Evolutionary conservation across 768 basidiomycete genomes (phyloP).

Genomic region (Boletus coccyginus): DNA sequence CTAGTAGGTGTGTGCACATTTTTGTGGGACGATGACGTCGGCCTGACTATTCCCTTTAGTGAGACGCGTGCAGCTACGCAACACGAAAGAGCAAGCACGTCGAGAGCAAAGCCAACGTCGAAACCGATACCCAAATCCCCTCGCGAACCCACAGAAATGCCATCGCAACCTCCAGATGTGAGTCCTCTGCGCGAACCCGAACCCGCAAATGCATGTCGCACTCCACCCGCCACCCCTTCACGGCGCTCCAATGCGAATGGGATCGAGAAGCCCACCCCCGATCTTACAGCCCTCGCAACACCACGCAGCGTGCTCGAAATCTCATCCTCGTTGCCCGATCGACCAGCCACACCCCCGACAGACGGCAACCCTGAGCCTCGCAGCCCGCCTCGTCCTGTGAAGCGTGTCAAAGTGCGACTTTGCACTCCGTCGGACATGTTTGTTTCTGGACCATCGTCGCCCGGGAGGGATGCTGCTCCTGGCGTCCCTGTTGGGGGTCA

Average conservation of each 20-base stretch:
- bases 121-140: background rate
- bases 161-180: background rate
- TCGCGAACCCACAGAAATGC: background rate
- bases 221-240: background rate
- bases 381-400: background rate
- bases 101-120: background rate
- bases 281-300: background rate
- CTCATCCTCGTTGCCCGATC: background rate
- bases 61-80: background rate
- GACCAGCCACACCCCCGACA: background rate
- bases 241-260: background rate
- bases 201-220: background rate
- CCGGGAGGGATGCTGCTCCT: background rate
- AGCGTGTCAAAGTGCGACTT: constrained; percentile 9
- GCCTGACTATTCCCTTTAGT: background rate
- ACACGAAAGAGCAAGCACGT: background rate
- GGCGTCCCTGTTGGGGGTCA: background rate
- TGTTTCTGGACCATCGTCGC: constrained; percentile 16
- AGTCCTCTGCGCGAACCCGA: background rate
- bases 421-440: constrained; percentile 14
- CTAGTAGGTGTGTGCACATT: constrained; percentile 2
- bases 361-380: background rate
- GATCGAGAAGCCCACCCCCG: background rate
- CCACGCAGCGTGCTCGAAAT: constrained; percentile 1
- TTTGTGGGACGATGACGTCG: background rate